Percentiles rank a stretch among this genome's conserved stretches.
phyloP scores from a whole-genome alignment of 768 basidiomycete genomes.

The Favolaschia claudopus region DNA sequence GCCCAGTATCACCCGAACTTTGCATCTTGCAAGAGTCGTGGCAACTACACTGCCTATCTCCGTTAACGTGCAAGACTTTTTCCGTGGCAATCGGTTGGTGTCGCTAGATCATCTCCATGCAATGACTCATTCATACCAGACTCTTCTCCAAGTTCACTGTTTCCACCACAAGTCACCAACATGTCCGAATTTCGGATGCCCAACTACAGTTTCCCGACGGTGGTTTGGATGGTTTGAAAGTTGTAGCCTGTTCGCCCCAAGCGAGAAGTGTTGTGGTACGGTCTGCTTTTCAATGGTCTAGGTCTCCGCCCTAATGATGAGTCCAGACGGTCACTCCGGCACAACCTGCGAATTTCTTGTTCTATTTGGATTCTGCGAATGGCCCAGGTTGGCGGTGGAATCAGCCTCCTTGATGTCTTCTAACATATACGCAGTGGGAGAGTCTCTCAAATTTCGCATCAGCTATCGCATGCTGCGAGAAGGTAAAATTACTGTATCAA shows the following conservation, averaged over 20 bases:
- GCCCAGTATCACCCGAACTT: conserved; percentile 57
- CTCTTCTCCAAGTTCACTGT: conserved; percentile 92
- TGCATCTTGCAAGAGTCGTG: conserved; percentile 63
- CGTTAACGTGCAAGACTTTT: conserved; percentile 97
- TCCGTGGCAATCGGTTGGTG: conserved; percentile 80
- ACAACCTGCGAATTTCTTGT: conserved; percentile 81
- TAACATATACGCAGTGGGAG: conserved; percentile 55
- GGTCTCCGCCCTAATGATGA: conserved; percentile 4
- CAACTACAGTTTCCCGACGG: conserved; percentile 55
- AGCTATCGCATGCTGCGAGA: conserved; percentile 83
- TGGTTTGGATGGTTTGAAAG: conserved; percentile 57
- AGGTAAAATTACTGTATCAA: conserved; percentile 53
- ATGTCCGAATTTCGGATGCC: conserved; percentile 76
- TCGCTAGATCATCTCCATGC: background rate
- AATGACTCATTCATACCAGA: conserved; percentile 47
- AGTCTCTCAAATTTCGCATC: conserved; percentile 69
- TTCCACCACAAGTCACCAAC: conserved; percentile 79
- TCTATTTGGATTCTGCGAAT: conserved; percentile 71
- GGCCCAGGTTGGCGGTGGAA: conserved; percentile 60
- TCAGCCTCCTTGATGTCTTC: background rate
- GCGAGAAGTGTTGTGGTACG: conserved; percentile 59
- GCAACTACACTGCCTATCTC: conserved; percentile 81
- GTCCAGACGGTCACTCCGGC: conserved; percentile 76
- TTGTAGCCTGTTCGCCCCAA: conserved; percentile 55
- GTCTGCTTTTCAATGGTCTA: conserved; percentile 16